Percentiles rank a stretch among this genome's conserved stretches.
These are phyloP conservation scores for Gastrolobium bilobum DNA, from an alignment of 306 rosid species.

Conservation along the genomic window DNA sequence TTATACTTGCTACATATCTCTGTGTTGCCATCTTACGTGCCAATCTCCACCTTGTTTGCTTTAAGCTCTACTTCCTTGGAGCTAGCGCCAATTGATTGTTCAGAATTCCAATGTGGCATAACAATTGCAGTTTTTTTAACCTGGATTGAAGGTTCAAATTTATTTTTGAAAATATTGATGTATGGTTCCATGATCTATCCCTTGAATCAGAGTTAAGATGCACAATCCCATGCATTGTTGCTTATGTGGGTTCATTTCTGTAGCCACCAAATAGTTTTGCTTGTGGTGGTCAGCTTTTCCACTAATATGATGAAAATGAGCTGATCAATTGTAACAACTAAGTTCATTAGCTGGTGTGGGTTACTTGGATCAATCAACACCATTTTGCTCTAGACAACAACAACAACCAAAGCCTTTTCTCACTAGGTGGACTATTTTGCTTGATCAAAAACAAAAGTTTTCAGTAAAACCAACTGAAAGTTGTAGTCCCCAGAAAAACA, in stretches of 20 bases:
- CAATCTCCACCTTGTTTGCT: background rate
- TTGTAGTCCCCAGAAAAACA: background rate
- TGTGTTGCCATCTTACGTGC: background rate
- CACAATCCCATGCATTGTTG: slow-evolving; percentile 14
- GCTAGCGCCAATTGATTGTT: slow-evolving; percentile 16
- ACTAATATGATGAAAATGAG: slow-evolving; percentile 18
- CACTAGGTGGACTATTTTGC: slow-evolving; percentile 30
- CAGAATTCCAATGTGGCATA: slow-evolving; percentile 6
- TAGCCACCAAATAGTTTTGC: slow-evolving; percentile 10
- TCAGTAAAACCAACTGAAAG: slow-evolving; percentile 4
- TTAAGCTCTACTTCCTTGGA: slow-evolving; percentile 6
- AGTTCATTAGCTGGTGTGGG: slow-evolving; percentile 16
- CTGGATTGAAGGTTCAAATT: slow-evolving; percentile 13
- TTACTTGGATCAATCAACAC: slow-evolving; percentile 28
- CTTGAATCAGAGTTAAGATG: slow-evolving; percentile 20
- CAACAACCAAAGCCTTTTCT: slow-evolving; percentile 13
- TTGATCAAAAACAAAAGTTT: slow-evolving; percentile 11
- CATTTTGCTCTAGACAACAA: slow-evolving; percentile 27
- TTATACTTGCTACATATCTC: slow-evolving; percentile 10
- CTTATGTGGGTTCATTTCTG: slow-evolving; percentile 25
- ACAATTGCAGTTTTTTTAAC: background rate
- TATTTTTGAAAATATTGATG: background rate
- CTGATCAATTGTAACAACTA: slow-evolving; percentile 8
- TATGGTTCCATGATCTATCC: slow-evolving; percentile 25
- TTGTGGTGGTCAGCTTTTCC: slow-evolving; percentile 26